These are phyloP conservation scores for Flaveria brownii DNA, from an alignment of 129 eudicot species.

Conservation along the genomic window DNA sequence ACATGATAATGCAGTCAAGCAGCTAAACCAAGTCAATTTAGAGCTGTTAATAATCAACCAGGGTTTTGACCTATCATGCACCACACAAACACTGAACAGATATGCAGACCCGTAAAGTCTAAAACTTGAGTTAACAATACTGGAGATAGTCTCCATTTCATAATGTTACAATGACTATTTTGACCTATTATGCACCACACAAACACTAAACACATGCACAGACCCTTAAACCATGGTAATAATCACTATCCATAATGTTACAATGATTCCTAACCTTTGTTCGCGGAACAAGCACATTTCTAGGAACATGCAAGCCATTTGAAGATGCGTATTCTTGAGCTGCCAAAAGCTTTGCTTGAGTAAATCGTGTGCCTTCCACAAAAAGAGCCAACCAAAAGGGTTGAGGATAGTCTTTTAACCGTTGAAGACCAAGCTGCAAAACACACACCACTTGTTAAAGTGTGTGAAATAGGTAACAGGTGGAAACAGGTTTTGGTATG, in stretches of 20 bases:
- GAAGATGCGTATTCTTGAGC: constrained; percentile 94
- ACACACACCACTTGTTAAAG: constrained; percentile 10
- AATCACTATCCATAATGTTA: constrained; percentile 6
- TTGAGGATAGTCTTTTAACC: constrained; percentile 72
- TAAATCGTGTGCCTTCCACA: constrained; percentile 91
- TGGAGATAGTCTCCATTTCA: neutral
- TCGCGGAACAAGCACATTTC: constrained; percentile 84
- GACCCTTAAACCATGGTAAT: neutral
- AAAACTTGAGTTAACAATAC: too few relatives aligned
- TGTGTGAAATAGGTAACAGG: neutral
- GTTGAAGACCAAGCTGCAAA: constrained; percentile 69
- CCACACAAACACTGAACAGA: neutral
- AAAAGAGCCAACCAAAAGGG: constrained; percentile 94
- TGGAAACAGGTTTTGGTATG: neutral
- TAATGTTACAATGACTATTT: neutral
- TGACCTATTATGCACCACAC: neutral
- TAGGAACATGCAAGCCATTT: constrained; percentile 73
- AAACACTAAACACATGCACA: neutral
- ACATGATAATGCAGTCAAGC: too few relatives aligned
- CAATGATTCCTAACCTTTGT: constrained; percentile 57
- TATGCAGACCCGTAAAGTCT: neutral
- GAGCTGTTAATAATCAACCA: neutral
- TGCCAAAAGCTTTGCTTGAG: constrained; percentile 84
- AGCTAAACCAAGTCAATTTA: neutral
- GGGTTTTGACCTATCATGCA: neutral